These are phyloP conservation scores for Trichoderma simmonsii DNA, from an alignment of 2,329 filamentous ascomycete species.

Conservation along the genomic window DNA sequence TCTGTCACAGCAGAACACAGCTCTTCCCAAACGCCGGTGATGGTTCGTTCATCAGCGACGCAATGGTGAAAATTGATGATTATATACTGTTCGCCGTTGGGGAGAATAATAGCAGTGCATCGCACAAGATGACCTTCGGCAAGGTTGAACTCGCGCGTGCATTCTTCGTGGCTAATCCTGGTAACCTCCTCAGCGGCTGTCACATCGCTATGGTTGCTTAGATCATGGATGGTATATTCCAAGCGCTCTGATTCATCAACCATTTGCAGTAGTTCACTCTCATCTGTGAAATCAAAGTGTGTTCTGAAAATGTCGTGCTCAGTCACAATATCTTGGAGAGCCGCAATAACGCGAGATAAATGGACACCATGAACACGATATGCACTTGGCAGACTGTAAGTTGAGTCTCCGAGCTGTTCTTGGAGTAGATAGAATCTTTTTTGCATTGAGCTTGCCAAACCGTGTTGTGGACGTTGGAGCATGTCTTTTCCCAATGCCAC, in stretches of 20 bases:
- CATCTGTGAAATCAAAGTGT: background rate
- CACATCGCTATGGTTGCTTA: background rate
- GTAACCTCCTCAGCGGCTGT: background rate
- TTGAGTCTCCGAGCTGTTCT: background rate
- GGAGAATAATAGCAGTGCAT: background rate
- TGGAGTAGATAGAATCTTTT: background rate
- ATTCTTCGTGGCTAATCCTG: background rate
- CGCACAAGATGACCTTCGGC: background rate
- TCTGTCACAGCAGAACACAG: background rate
- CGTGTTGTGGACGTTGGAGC: background rate
- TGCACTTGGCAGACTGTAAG: background rate
- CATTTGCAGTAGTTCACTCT: background rate
- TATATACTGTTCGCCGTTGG: background rate
- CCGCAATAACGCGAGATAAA: background rate
- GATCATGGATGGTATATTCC: background rate
- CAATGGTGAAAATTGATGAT: background rate
- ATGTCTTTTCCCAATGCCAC: background rate
- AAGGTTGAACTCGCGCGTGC: background rate
- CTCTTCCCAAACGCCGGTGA: background rate
- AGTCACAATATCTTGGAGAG: background rate
- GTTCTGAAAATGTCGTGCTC: background rate
- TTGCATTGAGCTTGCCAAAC: background rate
- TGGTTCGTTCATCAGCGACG: background rate
- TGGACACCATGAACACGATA: background rate
- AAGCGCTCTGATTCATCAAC: background rate